Conservation (phyloP, 768 basidiomycete species). For the Boletus subcaerulescens region DNA sequence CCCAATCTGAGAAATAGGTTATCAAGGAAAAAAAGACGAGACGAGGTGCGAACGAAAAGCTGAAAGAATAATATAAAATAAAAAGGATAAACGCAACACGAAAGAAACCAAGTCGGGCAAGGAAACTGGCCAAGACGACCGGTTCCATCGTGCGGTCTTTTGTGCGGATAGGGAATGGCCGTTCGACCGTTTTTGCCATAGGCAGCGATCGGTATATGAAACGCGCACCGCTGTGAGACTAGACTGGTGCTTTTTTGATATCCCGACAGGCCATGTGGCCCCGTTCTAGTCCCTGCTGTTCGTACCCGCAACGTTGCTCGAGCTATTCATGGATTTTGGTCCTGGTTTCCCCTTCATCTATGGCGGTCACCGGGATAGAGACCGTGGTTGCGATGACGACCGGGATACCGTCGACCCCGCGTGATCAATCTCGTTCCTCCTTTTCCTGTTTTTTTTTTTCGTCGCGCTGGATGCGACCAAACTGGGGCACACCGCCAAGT, state of each 20-base stretch:
- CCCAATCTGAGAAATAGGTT: background rate
- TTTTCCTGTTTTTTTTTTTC: constrained; percentile 6
- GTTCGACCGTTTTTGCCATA: background rate
- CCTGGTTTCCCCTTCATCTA: background rate
- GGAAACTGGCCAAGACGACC: background rate
- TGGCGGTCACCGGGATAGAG: constrained; percentile 9
- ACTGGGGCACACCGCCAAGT: background rate
- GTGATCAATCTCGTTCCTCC: constrained; percentile 24
- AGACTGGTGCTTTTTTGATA: too few species aligned
- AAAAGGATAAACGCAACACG: background rate
- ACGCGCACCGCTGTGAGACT: background rate
- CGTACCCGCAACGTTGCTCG: background rate
- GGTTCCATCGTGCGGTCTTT: background rate
- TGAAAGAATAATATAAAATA: background rate
- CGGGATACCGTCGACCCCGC: constrained; percentile 27
- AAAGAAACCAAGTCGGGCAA: background rate
- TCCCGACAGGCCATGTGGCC: background rate
- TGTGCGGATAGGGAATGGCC: background rate
- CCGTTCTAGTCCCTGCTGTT: background rate
- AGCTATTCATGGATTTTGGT: background rate
- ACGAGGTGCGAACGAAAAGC: background rate
- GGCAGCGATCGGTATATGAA: background rate
- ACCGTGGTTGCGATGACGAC: constrained; percentile 29
- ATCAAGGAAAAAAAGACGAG: too few species aligned
- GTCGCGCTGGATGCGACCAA: background rate